phyloP scores from a whole-genome alignment of 2,329 filamentous ascomycete species.

The Penicillium sp. region DNA sequence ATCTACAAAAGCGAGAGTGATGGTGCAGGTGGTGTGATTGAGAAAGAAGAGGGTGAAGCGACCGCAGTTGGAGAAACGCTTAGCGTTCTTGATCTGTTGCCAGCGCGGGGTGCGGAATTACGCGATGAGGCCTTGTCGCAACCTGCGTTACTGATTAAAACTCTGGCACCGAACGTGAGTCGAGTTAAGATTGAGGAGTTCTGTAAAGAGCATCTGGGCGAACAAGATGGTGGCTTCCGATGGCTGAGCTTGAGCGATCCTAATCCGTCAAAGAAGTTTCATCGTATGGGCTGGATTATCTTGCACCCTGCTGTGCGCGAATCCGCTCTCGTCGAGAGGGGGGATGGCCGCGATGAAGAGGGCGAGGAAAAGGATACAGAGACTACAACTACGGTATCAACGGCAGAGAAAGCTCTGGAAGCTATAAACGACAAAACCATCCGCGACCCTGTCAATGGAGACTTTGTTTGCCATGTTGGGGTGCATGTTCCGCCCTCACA shows the following conservation, averaged over 20 bases:
- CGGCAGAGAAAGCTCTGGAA: slow-evolving; percentile 81
- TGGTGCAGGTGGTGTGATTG: slow-evolving; percentile 75
- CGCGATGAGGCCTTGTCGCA: slow-evolving; percentile 84
- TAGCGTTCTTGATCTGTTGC: slow-evolving; percentile 85
- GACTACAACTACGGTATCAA: slow-evolving; percentile 37
- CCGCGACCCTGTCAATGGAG: slow-evolving; percentile 85
- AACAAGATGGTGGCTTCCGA: slow-evolving; percentile 86
- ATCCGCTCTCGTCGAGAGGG: slow-evolving; percentile 61
- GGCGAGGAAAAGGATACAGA: slow-evolving; percentile 50
- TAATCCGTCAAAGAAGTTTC: slow-evolving; percentile 93
- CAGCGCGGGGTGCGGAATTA: slow-evolving; percentile 76
- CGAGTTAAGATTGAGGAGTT: slow-evolving; percentile 90
- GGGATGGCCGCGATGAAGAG: slow-evolving; percentile 68
- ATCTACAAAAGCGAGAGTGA: slow-evolving; percentile 92
- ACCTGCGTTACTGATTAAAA: slow-evolving; percentile 95
- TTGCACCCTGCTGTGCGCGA: slow-evolving; percentile 74
- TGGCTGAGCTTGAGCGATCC: slow-evolving; percentile 95
- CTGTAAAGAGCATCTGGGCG: slow-evolving; percentile 88
- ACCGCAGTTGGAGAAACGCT: slow-evolving; percentile 88
- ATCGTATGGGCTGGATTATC: slow-evolving; percentile 98
- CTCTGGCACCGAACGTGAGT: slow-evolving; percentile 92
- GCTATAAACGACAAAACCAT: slow-evolving; percentile 98
- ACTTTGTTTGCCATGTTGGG: slow-evolving; percentile 96
- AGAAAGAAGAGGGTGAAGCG: slow-evolving; percentile 94
- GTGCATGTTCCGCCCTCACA: slow-evolving; percentile 85